Evolutionary conservation across 352 stramenopile genomes (phyloP), one percentile per base, ranked within the genome.

Genomic region (Globisporangium radiosum): DNA sequence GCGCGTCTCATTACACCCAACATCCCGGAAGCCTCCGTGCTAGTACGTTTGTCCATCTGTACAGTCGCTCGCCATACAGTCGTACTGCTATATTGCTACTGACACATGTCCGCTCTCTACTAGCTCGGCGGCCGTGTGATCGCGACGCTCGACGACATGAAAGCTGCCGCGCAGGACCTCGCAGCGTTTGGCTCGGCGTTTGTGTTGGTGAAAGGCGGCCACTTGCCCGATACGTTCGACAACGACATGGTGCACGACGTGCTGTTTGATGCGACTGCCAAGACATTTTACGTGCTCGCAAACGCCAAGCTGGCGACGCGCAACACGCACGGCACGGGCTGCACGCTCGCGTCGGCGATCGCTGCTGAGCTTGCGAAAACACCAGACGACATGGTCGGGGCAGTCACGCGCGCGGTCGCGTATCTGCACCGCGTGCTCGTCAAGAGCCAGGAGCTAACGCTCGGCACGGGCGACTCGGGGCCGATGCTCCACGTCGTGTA

Each of bases 181-280:
- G 65, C 92, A 1, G 55, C 47, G 10, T 76, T 94, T 42, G 73
- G 75, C 19, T 78, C 75, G 13, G 54, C 59, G 10, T 82, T 80
- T 43, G 90, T 98, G 53, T 75, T 98, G 44, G 87, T 98, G 56
- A 98, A 98, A 57, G 94, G 94, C 42, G 92, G 94, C 5, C 94
- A 98, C 75, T 69, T 78, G 54, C 64, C 62, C 13, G 61, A 67
- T 40, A 47, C 57, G 1, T 19, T 17, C 4, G 17, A 54, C 19
- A 44, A 33, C 7, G 40, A 25, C 5, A 36, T 50, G 14, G 70
- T 81, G 40, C 59, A 74, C 44, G 73, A 81, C 48, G 73, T 81
- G 33, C 56, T 81, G 17, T 73, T 67, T 15, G 70, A 79, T 49
- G 62, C 58, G 3, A 45, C 56, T 10, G 44, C 39, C 1, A 33